These are phyloP conservation scores for Rehmannia glutinosa DNA, from an alignment of 257 asterid genomes.

Conservation along the genomic window DNA sequence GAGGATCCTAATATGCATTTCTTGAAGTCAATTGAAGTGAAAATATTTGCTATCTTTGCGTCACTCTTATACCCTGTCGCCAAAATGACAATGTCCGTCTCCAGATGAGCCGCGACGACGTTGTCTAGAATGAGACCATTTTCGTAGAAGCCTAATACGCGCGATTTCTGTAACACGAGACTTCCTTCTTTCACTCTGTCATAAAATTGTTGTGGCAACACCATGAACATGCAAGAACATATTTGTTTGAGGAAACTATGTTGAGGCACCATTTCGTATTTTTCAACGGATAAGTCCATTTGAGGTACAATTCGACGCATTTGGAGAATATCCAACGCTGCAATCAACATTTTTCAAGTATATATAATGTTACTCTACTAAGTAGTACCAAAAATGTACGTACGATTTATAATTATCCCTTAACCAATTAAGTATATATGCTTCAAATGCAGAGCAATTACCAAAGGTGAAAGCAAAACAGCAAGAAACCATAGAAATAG, in stretches of 20 bases:
- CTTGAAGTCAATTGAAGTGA: slow-evolving; percentile 36
- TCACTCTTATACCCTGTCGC: slow-evolving; percentile 60
- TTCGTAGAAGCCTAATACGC: slow-evolving; percentile 23
- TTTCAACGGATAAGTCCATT: slow-evolving; percentile 56
- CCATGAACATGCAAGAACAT: slow-evolving; percentile 47
- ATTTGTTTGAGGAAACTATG: slow-evolving; percentile 46
- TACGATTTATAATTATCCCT: not conserved
- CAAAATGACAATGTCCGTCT: slow-evolving; percentile 43
- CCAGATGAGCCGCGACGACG: slow-evolving; percentile 15
- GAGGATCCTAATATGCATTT: slow-evolving; percentile 39
- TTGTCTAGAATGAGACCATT: slow-evolving; percentile 30
- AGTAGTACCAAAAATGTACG: not conserved
- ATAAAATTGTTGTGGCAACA: slow-evolving; percentile 46
- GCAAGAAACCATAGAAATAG: slow-evolving; percentile 43
- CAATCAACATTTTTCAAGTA: not conserved
- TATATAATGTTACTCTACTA: not conserved
- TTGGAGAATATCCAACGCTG: slow-evolving; percentile 55
- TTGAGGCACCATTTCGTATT: slow-evolving; percentile 41
- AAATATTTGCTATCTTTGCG: slow-evolving; percentile 38
- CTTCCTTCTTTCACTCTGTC: slow-evolving; percentile 45
- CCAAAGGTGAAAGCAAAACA: slow-evolving; percentile 51
- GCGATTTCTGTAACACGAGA: slow-evolving; percentile 34
- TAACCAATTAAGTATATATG: not conserved
- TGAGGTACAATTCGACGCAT: slow-evolving; percentile 40
- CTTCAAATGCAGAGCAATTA: not conserved